Conservation (phyloP, 805 yeast genomes). For the Metahyphopichia silvanorum region DNA sequence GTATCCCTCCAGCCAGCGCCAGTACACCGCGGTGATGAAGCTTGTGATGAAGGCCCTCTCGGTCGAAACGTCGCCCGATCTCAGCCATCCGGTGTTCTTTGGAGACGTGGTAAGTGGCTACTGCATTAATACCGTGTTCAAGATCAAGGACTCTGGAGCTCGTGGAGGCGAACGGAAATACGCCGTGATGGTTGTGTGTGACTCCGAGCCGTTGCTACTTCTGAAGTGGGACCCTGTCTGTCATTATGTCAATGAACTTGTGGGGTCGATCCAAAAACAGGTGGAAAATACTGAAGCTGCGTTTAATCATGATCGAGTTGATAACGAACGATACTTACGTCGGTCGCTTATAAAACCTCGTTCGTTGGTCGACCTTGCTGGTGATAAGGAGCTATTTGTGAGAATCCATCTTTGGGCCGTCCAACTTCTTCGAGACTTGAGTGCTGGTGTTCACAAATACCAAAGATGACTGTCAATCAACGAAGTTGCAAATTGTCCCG, state of each 20-base stretch:
- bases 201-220: constrained; percentile 50
- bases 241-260: constrained; percentile 26
- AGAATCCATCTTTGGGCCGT: constrained; percentile 65
- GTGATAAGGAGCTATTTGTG: constrained; percentile 52
- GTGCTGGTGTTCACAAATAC: too few species aligned
- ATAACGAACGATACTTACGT: constrained; percentile 54
- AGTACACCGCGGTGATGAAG: constrained; percentile 55
- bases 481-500: too few species aligned
- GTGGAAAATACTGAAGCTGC: constrained; percentile 11
- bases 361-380: constrained; percentile 51
- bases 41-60: constrained; percentile 62
- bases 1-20: constrained; percentile 47
- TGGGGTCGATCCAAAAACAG: constrained; percentile 26
- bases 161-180: constrained; percentile 74
- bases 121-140: constrained; percentile 58
- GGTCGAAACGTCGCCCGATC: constrained; percentile 62
- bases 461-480: too few species aligned
- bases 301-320: constrained; percentile 19
- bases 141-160: constrained; percentile 60
- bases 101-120: constrained; percentile 63
- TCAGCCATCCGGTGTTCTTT: constrained; percentile 56
- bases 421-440: constrained; percentile 40
- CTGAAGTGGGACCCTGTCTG: constrained; percentile 52
- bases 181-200: constrained; percentile 55
- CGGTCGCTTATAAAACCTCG: constrained; percentile 54